Evolutionary conservation across 768 basidiomycete species (phyloP).

Genomic region (Hydnomerulius pinastri): DNA sequence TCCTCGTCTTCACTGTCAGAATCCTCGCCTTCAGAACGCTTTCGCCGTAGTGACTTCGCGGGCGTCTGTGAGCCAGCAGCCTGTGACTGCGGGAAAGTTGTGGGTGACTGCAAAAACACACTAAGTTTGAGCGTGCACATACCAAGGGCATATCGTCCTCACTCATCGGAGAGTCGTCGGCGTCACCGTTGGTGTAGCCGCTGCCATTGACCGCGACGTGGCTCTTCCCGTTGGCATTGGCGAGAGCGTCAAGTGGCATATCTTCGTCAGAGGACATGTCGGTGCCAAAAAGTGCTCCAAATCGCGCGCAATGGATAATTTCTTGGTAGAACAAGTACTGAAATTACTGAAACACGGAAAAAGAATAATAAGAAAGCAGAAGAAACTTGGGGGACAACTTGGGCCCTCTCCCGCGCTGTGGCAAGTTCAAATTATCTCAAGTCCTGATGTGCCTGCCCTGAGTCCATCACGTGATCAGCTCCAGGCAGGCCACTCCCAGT

Average conservation of each 20-base stretch:
- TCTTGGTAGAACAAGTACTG: slow-evolving; percentile 5
- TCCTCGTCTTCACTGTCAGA: slow-evolving; percentile 66
- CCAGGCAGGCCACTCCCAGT: background rate
- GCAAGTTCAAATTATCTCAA: slow-evolving; percentile 39
- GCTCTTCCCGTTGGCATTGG: slow-evolving; percentile 46
- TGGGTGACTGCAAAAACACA: slow-evolving; percentile 14
- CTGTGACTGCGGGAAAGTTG: slow-evolving; percentile 51
- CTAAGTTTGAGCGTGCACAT: slow-evolving; percentile 26
- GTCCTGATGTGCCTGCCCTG: slow-evolving; percentile 60
- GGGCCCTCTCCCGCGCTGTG: slow-evolving; percentile 21
- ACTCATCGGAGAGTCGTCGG: slow-evolving; percentile 54
- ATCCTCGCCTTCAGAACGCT: slow-evolving; percentile 57
- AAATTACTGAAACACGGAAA: slow-evolving; percentile 27
- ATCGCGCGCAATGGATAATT: slow-evolving; percentile 4
- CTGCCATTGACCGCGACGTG: slow-evolving; percentile 47
- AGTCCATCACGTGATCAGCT: slow-evolving; percentile 32
- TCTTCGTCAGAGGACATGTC: slow-evolving; percentile 63
- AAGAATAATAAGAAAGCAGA: slow-evolving; percentile 23
- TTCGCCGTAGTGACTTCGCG: slow-evolving; percentile 36
- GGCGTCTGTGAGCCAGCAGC: slow-evolving; percentile 47
- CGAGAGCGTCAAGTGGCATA: slow-evolving; percentile 42
- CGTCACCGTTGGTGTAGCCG: slow-evolving; percentile 38
- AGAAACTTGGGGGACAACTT: slow-evolving; percentile 33
- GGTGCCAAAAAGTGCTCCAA: slow-evolving; percentile 28
- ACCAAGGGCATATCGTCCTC: slow-evolving; percentile 77